Evolutionary conservation across 352 stramenopile genomes (phyloP), one percentile per base, ranked within the genome.

Genomic region (Peronospora tabacina): DNA sequence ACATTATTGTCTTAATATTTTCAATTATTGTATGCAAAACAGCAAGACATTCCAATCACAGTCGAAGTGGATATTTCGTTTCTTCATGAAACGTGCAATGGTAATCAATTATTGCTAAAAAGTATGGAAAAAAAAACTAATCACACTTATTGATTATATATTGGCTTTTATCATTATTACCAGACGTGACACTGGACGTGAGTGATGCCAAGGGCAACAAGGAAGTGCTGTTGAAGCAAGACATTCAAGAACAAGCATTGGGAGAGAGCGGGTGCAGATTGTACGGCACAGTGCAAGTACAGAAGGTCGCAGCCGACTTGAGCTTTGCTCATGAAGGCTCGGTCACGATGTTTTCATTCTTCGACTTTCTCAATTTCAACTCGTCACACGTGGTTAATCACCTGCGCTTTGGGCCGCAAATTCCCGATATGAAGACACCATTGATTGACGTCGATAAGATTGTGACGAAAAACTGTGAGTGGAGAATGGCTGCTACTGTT

Each of bases 281-380:
- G 37, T 57, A 68, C 11, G 82, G 82, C 52, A 63, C 59, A 2
- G 75, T 84, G 17, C 69, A 85, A 30, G 63, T 94, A 43, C 75
- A 91, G 42, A 94, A 94, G 46, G 75, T 91, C 44, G 80, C 78
- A 20, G 82, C 78, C 4, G 80, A 90, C 51, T 68, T 94, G 52
- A 87, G 75, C 51, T 94, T 94, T 39, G 81, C 75, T n/a, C 82
- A 94, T 50, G 75, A 81, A 46, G 82, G 82, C 29, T 86, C 80
- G 57, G 60, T 94, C 56, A 90, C 81, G 33, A 81, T 94, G 50
- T 91, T 91, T 58, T 90, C 75, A 38, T 89, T 91, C 52, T 68
- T 78, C 47, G 80, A 94, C 34, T 92, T 94, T 50, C 75, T 94
- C 63, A 85, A 89, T 52, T 94, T 94, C 53, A 94, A 94, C 58